Evolutionary conservation across 2,329 filamentous ascomycete genomes (phyloP).

Genomic region (Polytolypa hystricis): DNA sequence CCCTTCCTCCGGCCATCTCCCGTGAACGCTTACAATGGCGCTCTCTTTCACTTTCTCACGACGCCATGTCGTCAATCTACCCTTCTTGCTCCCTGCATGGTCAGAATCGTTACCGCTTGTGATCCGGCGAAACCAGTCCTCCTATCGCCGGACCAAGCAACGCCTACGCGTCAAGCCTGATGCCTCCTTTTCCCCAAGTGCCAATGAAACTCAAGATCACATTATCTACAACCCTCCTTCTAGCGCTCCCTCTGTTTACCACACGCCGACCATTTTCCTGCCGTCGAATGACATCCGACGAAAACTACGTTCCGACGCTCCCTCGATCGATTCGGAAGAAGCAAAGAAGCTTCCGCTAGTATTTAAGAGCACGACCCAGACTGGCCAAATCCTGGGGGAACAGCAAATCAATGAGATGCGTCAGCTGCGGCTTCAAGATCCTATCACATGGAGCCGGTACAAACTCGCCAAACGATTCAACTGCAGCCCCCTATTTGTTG

Average conservation of each 20-base stretch:
- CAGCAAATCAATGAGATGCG: slow-evolving; percentile 51
- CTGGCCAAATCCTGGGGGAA: slow-evolving; percentile 50
- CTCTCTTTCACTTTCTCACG: slow-evolving; percentile 9
- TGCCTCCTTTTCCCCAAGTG: slow-evolving; percentile 34
- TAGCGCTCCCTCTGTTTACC: slow-evolving; percentile 50
- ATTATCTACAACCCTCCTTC: slow-evolving; percentile 59
- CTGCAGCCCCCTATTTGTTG: slow-evolving; percentile 52
- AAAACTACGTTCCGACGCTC: slow-evolving; percentile 31
- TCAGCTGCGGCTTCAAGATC: slow-evolving; percentile 42
- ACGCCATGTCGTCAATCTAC: slow-evolving; percentile 25
- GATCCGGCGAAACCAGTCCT: slow-evolving; percentile 36
- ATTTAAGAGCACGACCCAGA: slow-evolving; percentile 41
- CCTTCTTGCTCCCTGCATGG: slow-evolving; percentile 30
- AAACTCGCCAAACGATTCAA: slow-evolving; percentile 52
- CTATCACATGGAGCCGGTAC: slow-evolving; percentile 47
- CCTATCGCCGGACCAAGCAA: slow-evolving; percentile 41
- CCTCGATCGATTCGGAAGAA: slow-evolving; percentile 14
- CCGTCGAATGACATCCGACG: slow-evolving; percentile 47
- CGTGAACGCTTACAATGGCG: slow-evolving; percentile 2
- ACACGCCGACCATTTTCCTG: slow-evolving; percentile 55
- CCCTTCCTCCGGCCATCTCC: neutral
- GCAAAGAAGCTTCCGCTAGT: slow-evolving; percentile 34
- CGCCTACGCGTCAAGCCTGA: slow-evolving; percentile 42
- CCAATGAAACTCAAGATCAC: slow-evolving; percentile 35
- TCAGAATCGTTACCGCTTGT: slow-evolving; percentile 22